Conservation (phyloP, 2,329 filamentous ascomycete species). For the Fusarium dimerum region DNA sequence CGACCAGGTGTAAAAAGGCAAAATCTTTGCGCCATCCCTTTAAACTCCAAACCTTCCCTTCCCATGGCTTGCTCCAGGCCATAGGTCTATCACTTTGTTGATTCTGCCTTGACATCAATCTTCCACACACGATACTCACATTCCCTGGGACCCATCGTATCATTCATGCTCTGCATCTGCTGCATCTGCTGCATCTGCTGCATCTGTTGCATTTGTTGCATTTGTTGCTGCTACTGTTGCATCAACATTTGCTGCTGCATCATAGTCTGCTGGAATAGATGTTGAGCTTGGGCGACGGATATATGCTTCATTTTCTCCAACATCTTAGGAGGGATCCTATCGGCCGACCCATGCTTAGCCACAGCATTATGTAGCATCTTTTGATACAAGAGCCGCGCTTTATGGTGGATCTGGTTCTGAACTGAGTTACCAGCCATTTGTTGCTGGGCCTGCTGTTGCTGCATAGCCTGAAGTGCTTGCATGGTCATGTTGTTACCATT, state of each 20-base stretch:
- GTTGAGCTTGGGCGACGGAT: slow-evolving; percentile 42
- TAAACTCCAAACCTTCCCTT: slow-evolving; percentile 21
- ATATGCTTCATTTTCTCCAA: slow-evolving; percentile 46
- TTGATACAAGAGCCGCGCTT: slow-evolving; percentile 40
- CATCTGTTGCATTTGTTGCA: slow-evolving; percentile 24
- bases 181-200: slow-evolving; percentile 24
- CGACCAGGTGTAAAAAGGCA: too few relatives aligned
- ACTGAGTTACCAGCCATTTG: slow-evolving; percentile 29
- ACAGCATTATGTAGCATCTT: slow-evolving; percentile 38
- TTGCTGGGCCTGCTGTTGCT: slow-evolving; percentile 38
- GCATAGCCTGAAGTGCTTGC: slow-evolving; percentile 42
- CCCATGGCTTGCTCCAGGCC: slow-evolving; percentile 6
- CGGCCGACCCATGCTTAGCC: slow-evolving; percentile 41
- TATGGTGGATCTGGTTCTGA: slow-evolving; percentile 37
- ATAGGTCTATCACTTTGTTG: slow-evolving; percentile 10
- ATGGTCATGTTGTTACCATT: slow-evolving; percentile 41
- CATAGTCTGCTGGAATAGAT: slow-evolving; percentile 35
- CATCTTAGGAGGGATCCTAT: slow-evolving; percentile 48
- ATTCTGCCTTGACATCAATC: slow-evolving; percentile 2
- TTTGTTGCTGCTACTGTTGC: slow-evolving; percentile 41
- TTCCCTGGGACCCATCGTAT: slow-evolving; percentile 53
- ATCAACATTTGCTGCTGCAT: slow-evolving; percentile 37
- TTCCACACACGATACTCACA: slow-evolving; percentile 36
- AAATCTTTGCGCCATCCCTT: slow-evolving; percentile 6
- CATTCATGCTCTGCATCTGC: too few relatives aligned